Evolutionary conservation across 441 rosid species (phyloP).

Genomic region (Corymbia calophylla): DNA sequence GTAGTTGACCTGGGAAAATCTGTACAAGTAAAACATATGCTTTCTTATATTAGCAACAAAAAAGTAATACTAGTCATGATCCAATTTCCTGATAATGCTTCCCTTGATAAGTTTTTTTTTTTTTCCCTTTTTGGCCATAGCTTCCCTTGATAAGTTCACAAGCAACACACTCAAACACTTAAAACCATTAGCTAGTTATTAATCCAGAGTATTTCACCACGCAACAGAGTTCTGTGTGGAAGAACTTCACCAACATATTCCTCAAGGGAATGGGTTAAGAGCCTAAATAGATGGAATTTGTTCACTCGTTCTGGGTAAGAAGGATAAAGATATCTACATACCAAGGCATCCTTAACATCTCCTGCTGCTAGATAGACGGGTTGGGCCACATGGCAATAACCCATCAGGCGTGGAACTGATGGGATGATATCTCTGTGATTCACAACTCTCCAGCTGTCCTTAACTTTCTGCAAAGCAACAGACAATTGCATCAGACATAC

Average conservation of each 20-base stretch:
- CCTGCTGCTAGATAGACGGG: constrained; percentile 85
- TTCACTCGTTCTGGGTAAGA: neutral
- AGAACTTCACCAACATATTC: neutral
- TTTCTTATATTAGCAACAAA: neutral
- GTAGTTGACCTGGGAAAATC: neutral
- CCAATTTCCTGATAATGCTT: neutral
- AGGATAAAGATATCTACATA: constrained; percentile 14
- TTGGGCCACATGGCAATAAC: constrained; percentile 94
- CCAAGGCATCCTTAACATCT: constrained; percentile 51
- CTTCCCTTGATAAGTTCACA: neutral
- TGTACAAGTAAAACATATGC: neutral
- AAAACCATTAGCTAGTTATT: neutral
- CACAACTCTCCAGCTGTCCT: constrained; percentile 93
- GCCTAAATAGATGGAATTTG: neutral
- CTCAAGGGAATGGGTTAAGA: neutral
- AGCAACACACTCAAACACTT: neutral
- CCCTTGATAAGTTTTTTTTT: neutral
- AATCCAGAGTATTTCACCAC: neutral
- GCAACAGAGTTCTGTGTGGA: neutral
- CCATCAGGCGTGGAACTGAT: constrained; percentile 91
- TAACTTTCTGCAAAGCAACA: constrained; percentile 58
- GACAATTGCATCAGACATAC: neutral
- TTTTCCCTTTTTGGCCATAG: no score
- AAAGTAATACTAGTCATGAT: neutral
- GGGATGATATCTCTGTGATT: constrained; percentile 98